These are phyloP conservation scores for Cercospora citrullina DNA, from an alignment of 2,329 filamentous ascomycete genomes.

Conservation along the genomic window DNA sequence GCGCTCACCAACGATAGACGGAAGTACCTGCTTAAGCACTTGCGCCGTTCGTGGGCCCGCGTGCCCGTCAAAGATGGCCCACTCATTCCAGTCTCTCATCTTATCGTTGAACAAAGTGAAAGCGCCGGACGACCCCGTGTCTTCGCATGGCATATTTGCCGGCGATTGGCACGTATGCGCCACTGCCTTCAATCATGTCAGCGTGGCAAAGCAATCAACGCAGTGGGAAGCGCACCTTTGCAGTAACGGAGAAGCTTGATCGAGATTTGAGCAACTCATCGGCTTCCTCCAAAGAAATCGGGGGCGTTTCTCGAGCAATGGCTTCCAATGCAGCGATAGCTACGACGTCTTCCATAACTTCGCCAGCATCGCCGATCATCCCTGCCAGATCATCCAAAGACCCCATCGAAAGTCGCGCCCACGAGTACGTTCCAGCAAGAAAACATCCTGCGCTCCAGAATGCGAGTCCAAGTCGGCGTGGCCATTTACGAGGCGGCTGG, in stretches of 20 bases:
- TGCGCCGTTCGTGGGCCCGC: conserved; percentile 37
- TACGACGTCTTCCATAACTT: conserved; percentile 25
- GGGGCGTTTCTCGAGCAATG: conserved; percentile 24
- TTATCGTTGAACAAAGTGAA: conserved; percentile 29
- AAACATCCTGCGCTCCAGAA: conserved; percentile 30
- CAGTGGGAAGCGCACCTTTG: conserved; percentile 12
- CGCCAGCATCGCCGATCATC: conserved; percentile 9
- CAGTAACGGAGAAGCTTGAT: conserved; percentile 30
- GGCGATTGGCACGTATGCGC: conserved; percentile 31
- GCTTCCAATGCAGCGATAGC: conserved; percentile 24
- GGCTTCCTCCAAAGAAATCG: conserved; percentile 28
- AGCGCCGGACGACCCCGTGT: conserved; percentile 28
- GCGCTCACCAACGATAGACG: conserved; percentile 27
- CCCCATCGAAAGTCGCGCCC: conserved; percentile 16
- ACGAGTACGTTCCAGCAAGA: conserved; percentile 26
- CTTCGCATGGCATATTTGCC: conserved; percentile 37
- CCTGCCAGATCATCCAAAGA: conserved; percentile 16
- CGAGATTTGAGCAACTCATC: conserved; percentile 27
- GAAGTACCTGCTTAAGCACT: conserved; percentile 30
- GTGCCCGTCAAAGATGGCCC: conserved; percentile 48
- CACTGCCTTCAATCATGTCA: conserved; percentile 20
- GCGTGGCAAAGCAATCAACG: background rate
- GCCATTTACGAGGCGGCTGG: conserved; percentile 24
- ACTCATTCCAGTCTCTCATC: conserved; percentile 35
- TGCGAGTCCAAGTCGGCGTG: conserved; percentile 26